Base-by-base conservation (phyloP, 2,329 filamentous ascomycete genomes). In the Xylariaceae sp. region DNA sequence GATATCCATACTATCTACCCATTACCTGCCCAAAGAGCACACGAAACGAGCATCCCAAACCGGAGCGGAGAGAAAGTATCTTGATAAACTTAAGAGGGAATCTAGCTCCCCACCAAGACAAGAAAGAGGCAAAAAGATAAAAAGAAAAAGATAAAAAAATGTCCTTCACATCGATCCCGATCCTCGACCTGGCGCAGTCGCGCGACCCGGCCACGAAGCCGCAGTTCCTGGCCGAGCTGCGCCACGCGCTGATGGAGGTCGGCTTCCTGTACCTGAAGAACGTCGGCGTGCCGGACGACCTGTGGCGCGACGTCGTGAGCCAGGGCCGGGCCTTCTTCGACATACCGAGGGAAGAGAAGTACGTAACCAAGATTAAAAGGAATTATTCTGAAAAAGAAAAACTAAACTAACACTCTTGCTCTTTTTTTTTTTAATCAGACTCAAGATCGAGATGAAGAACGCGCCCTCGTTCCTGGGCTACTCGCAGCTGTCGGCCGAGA, bases 221-320 rank as follows among this genome's bases (percentile, higher is more conserved):
- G 2, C 66, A 65, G 21, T 92, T 94, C 53, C 73, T 94, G 0
- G 62, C 67, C 1, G 70, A 85, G 38, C 71, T 94, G 21, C 82
- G 84, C 12, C 70, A 84, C 61, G 85, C 86, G 0, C 66, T 94
- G 21, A 76, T 94, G 53, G 83, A 90, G 59, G 85, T 94, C n/a
- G 88, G 88, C 2, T 94, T 94, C 55, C 62, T 94, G 15, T 94
- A 94, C 56, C 74, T 94, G 45, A 83, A 81, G 56, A 88, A 94
- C 55, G 81, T 85, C 2, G 84, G 83, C 15, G 79, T 90, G 35
- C 69, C 82, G 4, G 73, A 81, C 12, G 67, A 74, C 27, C 64
- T 90, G 36, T 78, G 85, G 51, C 56, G 74, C 16, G 63, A 73
- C 45, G 85, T 90, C 17, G 78, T 87, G 37, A 54, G 64, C 2